Evolutionary conservation across 208 protist genomes (phyloP), one percentile per base, ranked within the genome.

Genomic region (Trypanosoma cruzi): DNA sequence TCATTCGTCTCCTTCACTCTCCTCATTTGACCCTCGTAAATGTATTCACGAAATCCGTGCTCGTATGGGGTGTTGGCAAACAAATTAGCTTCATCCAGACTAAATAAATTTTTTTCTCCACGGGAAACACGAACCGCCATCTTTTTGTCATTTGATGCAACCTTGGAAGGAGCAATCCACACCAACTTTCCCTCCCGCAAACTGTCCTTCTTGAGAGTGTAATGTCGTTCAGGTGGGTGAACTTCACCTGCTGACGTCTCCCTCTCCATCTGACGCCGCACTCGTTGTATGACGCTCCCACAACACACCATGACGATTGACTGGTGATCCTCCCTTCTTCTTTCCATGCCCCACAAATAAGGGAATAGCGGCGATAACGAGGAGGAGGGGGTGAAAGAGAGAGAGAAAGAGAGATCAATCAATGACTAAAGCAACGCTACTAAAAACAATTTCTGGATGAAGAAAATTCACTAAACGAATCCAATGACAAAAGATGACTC

Each of bases 41-140:
- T 53, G 64, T 71, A 70, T 40, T 71, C 63, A 37, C 31, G 18
- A 34, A 69, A 56, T 10, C 71, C 64, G 0, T 54, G 53, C 22
- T 70, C 64, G 32, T 76, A 76, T 22, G 62, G 40, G 0, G 64
- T 71, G 54, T 49, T 63, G 37, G 62, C 40, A 32, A 76, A 71
- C 13, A 40, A 26, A 8, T 70, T 61, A 11, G 40, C 20, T 36
- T 76, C 71, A 10, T 52, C 20, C 20, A 28, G 26, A 6, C 37
- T 56, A 1, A 76, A 22, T 31, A 26, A 26, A 18, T 53, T 1
- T 40, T 76, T 76, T 20, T 71, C 63, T 10, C 71, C 71, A 3
- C 57, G 42, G 24, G 62, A 48, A 24, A 64, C 16, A 4, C 64
- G 62, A 53, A 71, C 40, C 14, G 44, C 28, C 3, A 26, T 53